These are phyloP conservation scores for Phytophthora meadii DNA, from an alignment of 352 stramenopile species.

Conservation along the genomic window DNA sequence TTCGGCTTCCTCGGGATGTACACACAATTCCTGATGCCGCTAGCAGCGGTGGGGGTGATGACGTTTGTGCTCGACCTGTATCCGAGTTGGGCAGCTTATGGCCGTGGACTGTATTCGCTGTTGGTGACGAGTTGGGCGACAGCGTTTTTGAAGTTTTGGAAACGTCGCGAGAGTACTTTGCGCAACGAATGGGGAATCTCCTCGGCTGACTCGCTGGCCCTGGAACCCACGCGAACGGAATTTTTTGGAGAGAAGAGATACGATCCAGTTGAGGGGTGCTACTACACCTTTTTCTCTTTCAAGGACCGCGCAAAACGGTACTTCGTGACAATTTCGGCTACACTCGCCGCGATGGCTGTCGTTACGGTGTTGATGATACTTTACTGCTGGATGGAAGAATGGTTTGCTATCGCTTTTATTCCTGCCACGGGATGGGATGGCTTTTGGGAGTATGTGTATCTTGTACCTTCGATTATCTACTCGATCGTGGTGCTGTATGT, in stretches of 20 bases:
- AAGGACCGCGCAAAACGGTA: constrained; percentile 83
- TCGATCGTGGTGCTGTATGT: constrained; percentile 79
- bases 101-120: constrained; percentile 85
- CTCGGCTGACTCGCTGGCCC: constrained; percentile 39
- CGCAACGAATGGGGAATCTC: constrained; percentile 88
- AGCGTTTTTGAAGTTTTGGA: constrained; percentile 92
- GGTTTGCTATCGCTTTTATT: constrained; percentile 64
- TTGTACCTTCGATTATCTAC: constrained; percentile 76
- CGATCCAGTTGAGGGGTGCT: constrained; percentile 80
- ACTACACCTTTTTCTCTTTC: constrained; percentile 87
- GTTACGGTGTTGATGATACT: constrained; percentile 83
- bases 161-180: constrained; percentile 86
- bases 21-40: constrained; percentile 93
- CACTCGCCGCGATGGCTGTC: constrained; percentile 67
- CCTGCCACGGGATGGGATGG: constrained; percentile 70
- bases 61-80: constrained; percentile 89
- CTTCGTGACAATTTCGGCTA: constrained; percentile 70
- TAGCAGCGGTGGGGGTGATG: constrained; percentile 87
- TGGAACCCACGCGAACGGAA: constrained; percentile 68
- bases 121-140: constrained; percentile 92
- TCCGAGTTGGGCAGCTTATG: constrained; percentile 62
- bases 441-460: constrained; percentile 71
- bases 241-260: constrained; percentile 80
- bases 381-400: constrained; percentile 84
- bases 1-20: constrained; percentile 98